Base-by-base conservation (phyloP, 768 basidiomycete genomes). In the Podaxis sp. region DNA sequence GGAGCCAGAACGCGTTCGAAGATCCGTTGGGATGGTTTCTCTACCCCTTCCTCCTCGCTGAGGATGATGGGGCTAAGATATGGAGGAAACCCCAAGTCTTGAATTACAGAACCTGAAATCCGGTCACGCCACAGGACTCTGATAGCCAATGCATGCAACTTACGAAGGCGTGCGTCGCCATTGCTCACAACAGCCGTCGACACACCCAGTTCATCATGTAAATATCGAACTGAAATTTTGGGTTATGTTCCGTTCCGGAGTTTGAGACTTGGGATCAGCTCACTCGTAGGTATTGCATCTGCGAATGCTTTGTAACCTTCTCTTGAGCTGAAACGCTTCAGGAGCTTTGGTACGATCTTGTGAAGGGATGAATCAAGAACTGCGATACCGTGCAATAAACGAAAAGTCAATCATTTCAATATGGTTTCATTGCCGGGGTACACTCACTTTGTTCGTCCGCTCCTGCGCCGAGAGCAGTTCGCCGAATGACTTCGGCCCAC, bases 401-500 rank as follows among this genome's bases (percentile, higher is more conserved):
- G 43, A 29, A 50, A 50, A 53, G 52, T 29, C 40, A 53, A 54
- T 60, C 50, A 43, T 3, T 29, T 17, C 19, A 40, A 19, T 3
- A 38, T 24, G 8, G 38, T 38, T 40, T 57, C 22, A 51, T 8
- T 13, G 52, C 33, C 40, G n/a, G 4, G 24, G 37, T 11, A 33
- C n/a, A 68, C 77, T 64, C 63, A 87, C 88, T 81, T 67, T 76
- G 70, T 53, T 81, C 70, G 72, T 88, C 77, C 2, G 86, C 91
- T 0, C 90, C 90, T 47, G 91, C 90, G 3, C 86, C 90, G 2
- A 91, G 72, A 17, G 91, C 91, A 40, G 92, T 93, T 61, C 83
- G 75, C 61, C 77, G 78, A 64, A 94, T 87, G 41, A 94, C 90
- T 64, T 90, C 86, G n/a, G 77, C 72, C 92, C 92, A 94, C 91